Conservation (phyloP, 2,329 filamentous ascomycete genomes). For the Xylaria multiplex region DNA sequence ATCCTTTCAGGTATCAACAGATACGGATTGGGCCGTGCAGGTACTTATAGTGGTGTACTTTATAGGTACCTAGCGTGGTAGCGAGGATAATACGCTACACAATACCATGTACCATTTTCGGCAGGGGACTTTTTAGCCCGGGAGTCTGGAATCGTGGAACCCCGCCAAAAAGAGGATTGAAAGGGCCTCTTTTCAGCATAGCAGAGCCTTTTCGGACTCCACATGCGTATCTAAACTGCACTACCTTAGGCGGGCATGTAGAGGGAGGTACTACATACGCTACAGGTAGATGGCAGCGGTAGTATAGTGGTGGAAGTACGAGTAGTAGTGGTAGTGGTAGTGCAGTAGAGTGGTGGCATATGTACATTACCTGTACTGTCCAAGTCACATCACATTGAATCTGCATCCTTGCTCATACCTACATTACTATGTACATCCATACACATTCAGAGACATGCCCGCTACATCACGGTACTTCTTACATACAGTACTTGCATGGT, state of each 20-base stretch:
- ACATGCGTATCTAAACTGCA: background rate
- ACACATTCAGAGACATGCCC: too few species aligned
- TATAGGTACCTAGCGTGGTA: background rate
- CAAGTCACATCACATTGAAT: too few species aligned
- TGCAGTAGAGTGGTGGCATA: too few species aligned
- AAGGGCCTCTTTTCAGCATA: background rate
- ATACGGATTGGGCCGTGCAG: background rate
- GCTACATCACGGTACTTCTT: background rate
- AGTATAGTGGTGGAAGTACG: too few species aligned
- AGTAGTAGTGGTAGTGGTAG: too few species aligned
- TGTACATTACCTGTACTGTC: too few species aligned
- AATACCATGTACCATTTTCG: conserved; percentile 16
- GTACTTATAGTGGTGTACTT: background rate
- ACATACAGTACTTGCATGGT: background rate
- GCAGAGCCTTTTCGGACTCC: conserved; percentile 1
- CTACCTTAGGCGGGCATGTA: too few species aligned
- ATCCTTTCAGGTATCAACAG: too few species aligned
- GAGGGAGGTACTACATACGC: too few species aligned
- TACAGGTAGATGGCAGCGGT: too few species aligned
- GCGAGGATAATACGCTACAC: conserved; percentile 13
- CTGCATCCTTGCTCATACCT: too few species aligned
- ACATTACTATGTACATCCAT: too few species aligned
- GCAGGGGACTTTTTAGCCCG: conserved; percentile 36
- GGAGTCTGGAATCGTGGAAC: conserved; percentile 34
- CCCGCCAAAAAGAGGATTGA: conserved; percentile 27